These are phyloP conservation scores for Myrmaecium sp. DNA, from an alignment of 2,329 filamentous ascomycete genomes.

Conservation along the genomic window DNA sequence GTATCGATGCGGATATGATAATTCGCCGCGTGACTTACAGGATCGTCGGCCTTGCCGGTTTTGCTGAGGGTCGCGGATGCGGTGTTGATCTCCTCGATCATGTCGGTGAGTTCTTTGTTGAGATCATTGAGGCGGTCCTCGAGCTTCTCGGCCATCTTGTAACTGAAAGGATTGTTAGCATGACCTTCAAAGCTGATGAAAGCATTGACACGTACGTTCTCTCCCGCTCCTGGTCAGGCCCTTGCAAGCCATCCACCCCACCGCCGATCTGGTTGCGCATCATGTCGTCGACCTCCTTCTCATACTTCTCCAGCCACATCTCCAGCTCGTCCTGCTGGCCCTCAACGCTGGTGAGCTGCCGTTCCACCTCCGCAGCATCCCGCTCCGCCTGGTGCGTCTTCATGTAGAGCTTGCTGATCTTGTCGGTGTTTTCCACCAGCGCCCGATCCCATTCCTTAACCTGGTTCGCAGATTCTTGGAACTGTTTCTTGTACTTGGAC, in stretches of 20 bases:
- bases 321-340: constrained; percentile 84
- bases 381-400: constrained; percentile 88
- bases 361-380: constrained; percentile 83
- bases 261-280: constrained; percentile 47
- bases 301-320: constrained; percentile 77
- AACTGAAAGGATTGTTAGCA: constrained; percentile 25
- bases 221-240: constrained; percentile 90
- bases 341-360: constrained; percentile 77
- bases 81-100: constrained; percentile 96
- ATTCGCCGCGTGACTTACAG: constrained; percentile 9
- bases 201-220: constrained; percentile 44
- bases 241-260: constrained; percentile 55
- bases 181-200: neutral
- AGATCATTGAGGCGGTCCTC: constrained; percentile 84
- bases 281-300: constrained; percentile 79
- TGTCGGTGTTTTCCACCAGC: constrained; percentile 83
- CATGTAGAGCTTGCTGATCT: constrained; percentile 83
- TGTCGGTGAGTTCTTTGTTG: constrained; percentile 78
- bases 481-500: constrained; percentile 92
- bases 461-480: constrained; percentile 74
- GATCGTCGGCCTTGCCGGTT: constrained; percentile 51
- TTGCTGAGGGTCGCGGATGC: constrained; percentile 82
- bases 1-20: constrained; percentile 5
- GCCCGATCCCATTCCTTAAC: constrained; percentile 84
- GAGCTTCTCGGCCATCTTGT: constrained; percentile 87